Conservation (phyloP, 2,329 filamentous ascomycete genomes). For the Alternaria angustiovoidea region DNA sequence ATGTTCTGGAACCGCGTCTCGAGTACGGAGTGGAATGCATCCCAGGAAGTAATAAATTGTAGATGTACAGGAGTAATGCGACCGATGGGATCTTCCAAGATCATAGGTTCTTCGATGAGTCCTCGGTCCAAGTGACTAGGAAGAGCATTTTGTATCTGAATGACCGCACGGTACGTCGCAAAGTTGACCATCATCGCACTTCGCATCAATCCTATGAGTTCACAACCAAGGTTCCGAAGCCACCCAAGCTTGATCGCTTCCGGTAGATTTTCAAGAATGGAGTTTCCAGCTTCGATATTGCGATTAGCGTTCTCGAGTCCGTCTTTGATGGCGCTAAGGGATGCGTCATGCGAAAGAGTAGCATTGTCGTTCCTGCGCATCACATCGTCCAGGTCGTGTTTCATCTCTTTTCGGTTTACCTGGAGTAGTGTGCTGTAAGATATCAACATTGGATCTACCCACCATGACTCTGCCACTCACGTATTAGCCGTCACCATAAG, state of each 20-base stretch:
- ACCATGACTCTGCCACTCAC: background rate
- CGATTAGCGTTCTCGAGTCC: background rate
- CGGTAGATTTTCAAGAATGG: rapidly evolving
- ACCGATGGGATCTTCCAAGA: background rate
- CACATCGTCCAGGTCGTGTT: background rate
- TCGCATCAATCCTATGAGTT: background rate
- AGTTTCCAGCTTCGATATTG: background rate
- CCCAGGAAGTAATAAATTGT: background rate
- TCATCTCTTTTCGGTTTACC: background rate
- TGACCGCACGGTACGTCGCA: background rate
- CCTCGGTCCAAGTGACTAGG: background rate
- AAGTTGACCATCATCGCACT: background rate
- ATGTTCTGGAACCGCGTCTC: background rate
- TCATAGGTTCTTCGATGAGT: background rate
- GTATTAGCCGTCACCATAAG: background rate
- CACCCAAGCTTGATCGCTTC: background rate
- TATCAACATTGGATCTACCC: background rate
- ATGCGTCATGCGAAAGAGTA: background rate
- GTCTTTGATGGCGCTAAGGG: background rate
- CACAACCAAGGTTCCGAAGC: background rate
- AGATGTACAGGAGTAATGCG: background rate
- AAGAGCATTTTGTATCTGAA: background rate
- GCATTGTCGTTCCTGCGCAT: background rate
- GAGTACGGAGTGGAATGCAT: background rate
- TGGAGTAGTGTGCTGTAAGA: background rate